Evolutionary conservation across 2,329 filamentous ascomycete species (phyloP), one percentile per base, ranked within the genome.

Genomic region (Acrocalymma vagum): DNA sequence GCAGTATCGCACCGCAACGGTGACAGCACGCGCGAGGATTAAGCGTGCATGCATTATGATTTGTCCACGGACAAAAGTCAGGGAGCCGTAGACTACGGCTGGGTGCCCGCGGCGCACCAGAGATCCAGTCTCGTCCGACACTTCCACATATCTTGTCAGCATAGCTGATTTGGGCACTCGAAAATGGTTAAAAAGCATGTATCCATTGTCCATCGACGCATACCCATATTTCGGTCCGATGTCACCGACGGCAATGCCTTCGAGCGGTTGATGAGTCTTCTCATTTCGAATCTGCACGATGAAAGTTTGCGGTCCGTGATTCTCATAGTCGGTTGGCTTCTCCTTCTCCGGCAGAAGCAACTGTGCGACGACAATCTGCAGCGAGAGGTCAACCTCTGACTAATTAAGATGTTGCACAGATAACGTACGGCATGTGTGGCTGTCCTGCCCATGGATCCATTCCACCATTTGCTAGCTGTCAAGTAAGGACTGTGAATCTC

Each of bases 151-250:
- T 20, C 73, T 69, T 7, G 72, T 74, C 7, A 80, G 62, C 66
- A 80, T 72, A 10, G 76, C 76, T 24, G 70, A 73, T 57, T 77
- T 73, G 9, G 76, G 73, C 4, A 79, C 62, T 20, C 71, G 63
- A 48, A 71, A 69, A 27, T 76, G 63, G 42, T 79, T 61, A 60
- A 80, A 79, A 4, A 80, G 68, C 73, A 79, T 76, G 56, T 80
- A 80, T 0, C 74, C 77, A 41, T 79, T 79, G 43, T 80, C 75
- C 76, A 78, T 78, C 3, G 70, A 71, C 15, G 74, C 71, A 47
- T 80, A 80, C 7, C 77, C 78, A 53, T 80, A 79, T 42, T 80
- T 80, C n/a, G 77, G 75, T 3, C 78, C 78, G 49, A 80, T 79
- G 45, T 80, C 77, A n/a, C 77, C 77, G 11, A 80, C 73, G 3